phyloP scores from a whole-genome alignment of 1,284 basidiomycete genomes.

The Volvariella volvacea region DNA sequence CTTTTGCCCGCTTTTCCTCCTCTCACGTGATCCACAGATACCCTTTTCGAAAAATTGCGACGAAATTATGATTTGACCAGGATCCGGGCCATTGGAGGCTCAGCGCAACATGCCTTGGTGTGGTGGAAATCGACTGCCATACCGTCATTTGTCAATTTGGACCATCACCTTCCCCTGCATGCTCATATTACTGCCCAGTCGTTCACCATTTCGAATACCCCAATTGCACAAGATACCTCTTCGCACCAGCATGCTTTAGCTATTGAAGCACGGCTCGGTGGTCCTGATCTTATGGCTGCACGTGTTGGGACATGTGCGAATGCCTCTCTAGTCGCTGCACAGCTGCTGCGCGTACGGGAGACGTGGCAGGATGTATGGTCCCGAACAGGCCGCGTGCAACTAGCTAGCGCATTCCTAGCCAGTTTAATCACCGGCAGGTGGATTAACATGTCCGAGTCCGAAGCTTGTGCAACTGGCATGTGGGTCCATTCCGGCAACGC shows the following conservation, averaged over 20 bases:
- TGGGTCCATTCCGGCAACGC: conserved; percentile 49
- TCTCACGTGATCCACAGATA: conserved; percentile 44
- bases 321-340: conserved; percentile 61
- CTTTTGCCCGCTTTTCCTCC: conserved; percentile 10
- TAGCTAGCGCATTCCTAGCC: conserved; percentile 66
- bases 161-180: conserved; percentile 58
- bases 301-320: conserved; percentile 67
- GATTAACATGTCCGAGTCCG: conserved; percentile 65
- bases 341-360: conserved; percentile 64
- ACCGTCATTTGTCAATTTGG: conserved; percentile 58
- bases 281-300: conserved; percentile 66
- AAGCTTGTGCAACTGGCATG: conserved; percentile 70
- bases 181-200: conserved; percentile 59
- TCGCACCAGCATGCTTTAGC: conserved; percentile 68
- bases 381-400: conserved; percentile 59
- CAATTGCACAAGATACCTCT: conserved; percentile 70
- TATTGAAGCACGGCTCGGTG: conserved; percentile 67
- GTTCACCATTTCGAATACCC: conserved; percentile 70
- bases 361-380: conserved; percentile 69
- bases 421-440: conserved; percentile 67
- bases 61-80: conserved; percentile 59
- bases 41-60: conserved; percentile 66
- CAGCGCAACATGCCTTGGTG: conserved; percentile 73
- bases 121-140: conserved; percentile 76
- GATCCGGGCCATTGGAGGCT: conserved; percentile 67